phyloP scores from a whole-genome alignment of 2,329 filamentous ascomycete species.

The Fusarium beomiforme region DNA sequence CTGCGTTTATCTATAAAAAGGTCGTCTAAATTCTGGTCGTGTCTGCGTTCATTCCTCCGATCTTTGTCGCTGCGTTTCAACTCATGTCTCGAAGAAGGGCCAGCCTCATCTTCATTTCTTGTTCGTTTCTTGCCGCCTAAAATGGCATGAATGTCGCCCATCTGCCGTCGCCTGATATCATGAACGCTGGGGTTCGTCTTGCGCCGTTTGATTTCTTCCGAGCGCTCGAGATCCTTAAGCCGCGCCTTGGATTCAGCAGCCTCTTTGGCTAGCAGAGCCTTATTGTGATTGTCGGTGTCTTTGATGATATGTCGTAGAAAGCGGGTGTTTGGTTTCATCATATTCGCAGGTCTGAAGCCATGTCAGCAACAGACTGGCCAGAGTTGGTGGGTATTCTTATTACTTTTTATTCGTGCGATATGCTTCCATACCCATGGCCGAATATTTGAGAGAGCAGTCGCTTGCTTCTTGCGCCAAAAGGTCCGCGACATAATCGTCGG shows the following conservation, averaged over 20 bases:
- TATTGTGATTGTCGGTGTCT: constrained; percentile 89
- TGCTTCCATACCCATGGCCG: constrained; percentile 77
- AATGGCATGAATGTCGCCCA: constrained; percentile 70
- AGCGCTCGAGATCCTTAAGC: constrained; percentile 68
- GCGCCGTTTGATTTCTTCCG: constrained; percentile 55
- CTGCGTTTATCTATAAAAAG: constrained; percentile 32
- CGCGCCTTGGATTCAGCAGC: constrained; percentile 79
- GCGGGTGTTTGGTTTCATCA: constrained; percentile 89
- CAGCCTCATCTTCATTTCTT: constrained; percentile 38
- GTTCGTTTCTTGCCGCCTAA: constrained; percentile 56
- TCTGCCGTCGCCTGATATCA: constrained; percentile 66
- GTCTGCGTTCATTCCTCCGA: constrained; percentile 4
- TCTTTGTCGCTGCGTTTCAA: constrained; percentile 19
- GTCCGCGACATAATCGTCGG: constrained; percentile 82
- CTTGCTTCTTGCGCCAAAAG: constrained; percentile 84
- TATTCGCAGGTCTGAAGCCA: constrained; percentile 65
- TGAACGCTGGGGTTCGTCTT: constrained; percentile 57
- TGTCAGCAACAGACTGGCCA: constrained; percentile 32
- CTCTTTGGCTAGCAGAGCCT: constrained; percentile 84
- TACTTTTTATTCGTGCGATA: constrained; percentile 63
- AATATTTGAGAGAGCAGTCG: constrained; percentile 77
- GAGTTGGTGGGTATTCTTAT: constrained; percentile 19
- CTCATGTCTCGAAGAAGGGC: constrained; percentile 25
- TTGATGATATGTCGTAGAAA: constrained; percentile 90
- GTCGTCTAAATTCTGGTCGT: constrained; percentile 26